phyloP scores from a whole-genome alignment of 1,139 yeast species.

The Kodamaea ohmeri region DNA sequence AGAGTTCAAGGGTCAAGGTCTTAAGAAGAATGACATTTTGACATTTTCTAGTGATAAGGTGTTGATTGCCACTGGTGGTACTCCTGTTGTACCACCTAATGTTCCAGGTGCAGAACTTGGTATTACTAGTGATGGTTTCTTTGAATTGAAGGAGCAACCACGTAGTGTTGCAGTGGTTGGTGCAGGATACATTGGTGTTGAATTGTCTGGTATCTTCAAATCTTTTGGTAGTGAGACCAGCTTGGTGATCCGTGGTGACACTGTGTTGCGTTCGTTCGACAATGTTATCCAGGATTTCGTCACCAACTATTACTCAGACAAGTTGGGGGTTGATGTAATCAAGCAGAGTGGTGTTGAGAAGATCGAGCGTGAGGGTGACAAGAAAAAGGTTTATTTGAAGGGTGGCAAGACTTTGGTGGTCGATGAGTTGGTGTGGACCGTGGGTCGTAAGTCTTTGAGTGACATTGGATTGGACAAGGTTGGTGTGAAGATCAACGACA shows the following conservation, averaged over 20 bases:
- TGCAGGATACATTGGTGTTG: conserved; percentile 97
- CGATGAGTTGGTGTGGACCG: conserved; percentile 86
- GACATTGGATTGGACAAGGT: conserved; percentile 75
- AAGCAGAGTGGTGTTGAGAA: conserved; percentile 59
- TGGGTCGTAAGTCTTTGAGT: conserved; percentile 79
- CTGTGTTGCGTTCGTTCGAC: conserved; percentile 86
- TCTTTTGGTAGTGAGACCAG: conserved; percentile 88
- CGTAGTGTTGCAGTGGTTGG: conserved; percentile 93
- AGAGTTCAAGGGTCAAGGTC: conserved; percentile 32
- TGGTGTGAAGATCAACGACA: conserved; percentile 61
- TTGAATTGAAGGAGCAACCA: conserved; percentile 76
- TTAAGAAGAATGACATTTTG: conserved; percentile 50
- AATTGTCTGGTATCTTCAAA: conserved; percentile 89
- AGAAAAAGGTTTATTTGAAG: conserved; percentile 57
- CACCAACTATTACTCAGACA: conserved; percentile 74
- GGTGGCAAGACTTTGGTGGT: conserved; percentile 61
- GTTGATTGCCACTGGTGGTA: conserved; percentile 92
- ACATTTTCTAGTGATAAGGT: conserved; percentile 76
- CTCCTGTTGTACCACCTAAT: conserved; percentile 65
- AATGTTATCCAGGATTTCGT: conserved; percentile 73
- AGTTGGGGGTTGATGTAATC: conserved; percentile 74
- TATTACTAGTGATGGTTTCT: conserved; percentile 88
- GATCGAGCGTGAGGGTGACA: conserved; percentile 62
- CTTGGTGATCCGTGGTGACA: conserved; percentile 84
- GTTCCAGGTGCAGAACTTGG: conserved; percentile 84